Evolutionary conservation across 331 rosid species (phyloP).

Genomic region (Quercus tomentella): DNA sequence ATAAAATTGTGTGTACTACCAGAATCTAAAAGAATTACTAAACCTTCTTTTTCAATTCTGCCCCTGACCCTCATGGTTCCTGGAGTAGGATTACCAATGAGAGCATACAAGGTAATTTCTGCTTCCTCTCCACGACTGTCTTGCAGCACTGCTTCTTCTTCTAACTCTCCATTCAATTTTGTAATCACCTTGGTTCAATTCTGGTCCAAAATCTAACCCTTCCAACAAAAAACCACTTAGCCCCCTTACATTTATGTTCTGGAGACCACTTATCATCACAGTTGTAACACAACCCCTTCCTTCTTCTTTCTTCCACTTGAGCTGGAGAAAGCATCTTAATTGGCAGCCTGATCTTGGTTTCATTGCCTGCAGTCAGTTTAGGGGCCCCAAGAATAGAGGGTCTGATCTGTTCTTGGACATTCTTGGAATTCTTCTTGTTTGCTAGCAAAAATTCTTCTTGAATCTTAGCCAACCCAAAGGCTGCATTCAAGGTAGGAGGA

Average conservation of each 20-base stretch:
- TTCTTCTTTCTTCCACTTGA: background rate
- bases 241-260: no score
- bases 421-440: background rate
- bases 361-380: background rate
- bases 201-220: background rate
- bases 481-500: background rate
- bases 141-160: no score
- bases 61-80: no score
- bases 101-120: no score
- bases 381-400: background rate
- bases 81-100: no score
- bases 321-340: background rate
- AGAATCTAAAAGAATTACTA: no score
- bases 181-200: background rate
- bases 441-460: background rate
- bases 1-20: no score
- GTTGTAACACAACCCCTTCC: background rate
- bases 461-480: background rate
- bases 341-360: background rate
- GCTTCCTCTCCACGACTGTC: no score
- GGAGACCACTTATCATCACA: no score
- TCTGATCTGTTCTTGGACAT: background rate
- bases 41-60: no score
- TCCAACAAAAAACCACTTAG: background rate
- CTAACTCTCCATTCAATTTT: background rate